Percentiles rank a stretch among this genome's conserved stretches.
These are phyloP conservation scores for Dichomitus squalens DNA, from an alignment of 1,284 basidiomycete genomes.

Conservation along the genomic window DNA sequence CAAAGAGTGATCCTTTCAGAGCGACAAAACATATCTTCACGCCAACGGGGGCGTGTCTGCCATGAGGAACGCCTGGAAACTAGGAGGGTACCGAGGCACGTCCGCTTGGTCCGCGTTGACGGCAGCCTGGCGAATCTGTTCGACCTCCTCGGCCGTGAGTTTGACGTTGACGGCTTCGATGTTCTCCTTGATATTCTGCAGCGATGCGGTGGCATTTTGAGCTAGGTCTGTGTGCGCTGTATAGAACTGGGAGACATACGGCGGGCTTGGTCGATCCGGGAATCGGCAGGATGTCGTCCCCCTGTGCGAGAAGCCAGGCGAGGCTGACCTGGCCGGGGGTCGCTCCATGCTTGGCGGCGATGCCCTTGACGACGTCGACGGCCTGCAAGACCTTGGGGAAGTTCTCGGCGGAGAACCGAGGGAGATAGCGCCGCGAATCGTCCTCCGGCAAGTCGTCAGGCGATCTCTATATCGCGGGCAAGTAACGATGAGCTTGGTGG, in stretches of 20 bases:
- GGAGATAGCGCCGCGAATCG: conserved; percentile 43
- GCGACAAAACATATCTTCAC: no score
- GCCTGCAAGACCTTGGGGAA: conserved; percentile 46
- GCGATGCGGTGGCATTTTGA: conserved; percentile 26
- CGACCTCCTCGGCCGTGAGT: conserved; percentile 36
- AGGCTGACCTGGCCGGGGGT: conserved; percentile 45
- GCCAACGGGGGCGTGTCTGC: conserved; percentile 24
- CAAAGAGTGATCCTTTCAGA: no score
- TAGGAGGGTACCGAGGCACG: conserved; percentile 24
- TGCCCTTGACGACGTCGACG: conserved; percentile 36
- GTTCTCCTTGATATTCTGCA: conserved; percentile 48
- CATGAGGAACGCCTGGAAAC: conserved; percentile 14
- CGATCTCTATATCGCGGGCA: no score
- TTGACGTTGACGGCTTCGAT: conserved; percentile 34
- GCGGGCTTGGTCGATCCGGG: conserved; percentile 34
- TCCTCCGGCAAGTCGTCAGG: conserved; percentile 52
- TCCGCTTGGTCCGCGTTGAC: conserved; percentile 30
- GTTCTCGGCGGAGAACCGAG: conserved; percentile 43
- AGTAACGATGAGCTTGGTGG: conserved; percentile 22
- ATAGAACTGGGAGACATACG: conserved; percentile 7
- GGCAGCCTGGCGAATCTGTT: conserved; percentile 34
- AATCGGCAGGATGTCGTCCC: conserved; percentile 40
- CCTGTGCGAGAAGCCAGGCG: conserved; percentile 45
- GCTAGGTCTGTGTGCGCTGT: background rate
- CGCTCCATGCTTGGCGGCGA: conserved; percentile 36